Evolutionary conservation across 208 protist species (phyloP), one percentile per base, ranked within the genome.

Genomic region (Naegleria lovaniensis): DNA sequence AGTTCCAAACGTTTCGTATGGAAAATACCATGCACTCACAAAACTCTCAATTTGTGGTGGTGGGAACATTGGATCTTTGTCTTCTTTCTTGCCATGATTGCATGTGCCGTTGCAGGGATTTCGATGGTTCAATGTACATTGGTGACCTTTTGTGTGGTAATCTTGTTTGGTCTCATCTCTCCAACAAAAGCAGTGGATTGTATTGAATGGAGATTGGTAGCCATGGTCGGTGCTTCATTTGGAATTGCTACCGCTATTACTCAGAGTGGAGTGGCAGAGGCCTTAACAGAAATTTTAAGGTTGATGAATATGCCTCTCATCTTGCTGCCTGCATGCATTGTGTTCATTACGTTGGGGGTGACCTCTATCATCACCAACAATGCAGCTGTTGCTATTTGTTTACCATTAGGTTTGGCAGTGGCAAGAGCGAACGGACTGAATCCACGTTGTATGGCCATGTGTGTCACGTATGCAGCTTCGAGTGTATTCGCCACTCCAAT

Each of bases 51-150:
- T 79, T 79, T 79, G 9, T 79, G 67, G 67, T 79, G 67, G 67
- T 79, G 67, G 67, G 67, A 79, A 79, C 67, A 79, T 79, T 79
- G 16, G 29, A 79, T 79, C n/a, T 79, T 79, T 33, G 25, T n/a
- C 19, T 36, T 79, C 67, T 79, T 79, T 79, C 9, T 79, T 36
- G 67, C 67, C 19, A 79, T 79, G 67, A 79, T 79, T 79, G 7
- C 25, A 15, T 79, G 67, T 33, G 67, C 67, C 0, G 36, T 36
- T 79, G 67, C 67, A 6, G 67, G 29, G 2, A 15, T 79, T 79
- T 25, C 67, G 36, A 79, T 79, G 67, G 29, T 79, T 79, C 16
- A 79, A 79, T 79, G 67, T 79, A 79, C 67, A 79, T 13, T 79
- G 13, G 67, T 79, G 16, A 36, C 67, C 9, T 79, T 79, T 13